A percentile compares a stretch with the other conserved stretches of the same genome.
Evolutionary conservation across 805 yeast species (phyloP).

Genomic region (Candida vaughaniae): DNA sequence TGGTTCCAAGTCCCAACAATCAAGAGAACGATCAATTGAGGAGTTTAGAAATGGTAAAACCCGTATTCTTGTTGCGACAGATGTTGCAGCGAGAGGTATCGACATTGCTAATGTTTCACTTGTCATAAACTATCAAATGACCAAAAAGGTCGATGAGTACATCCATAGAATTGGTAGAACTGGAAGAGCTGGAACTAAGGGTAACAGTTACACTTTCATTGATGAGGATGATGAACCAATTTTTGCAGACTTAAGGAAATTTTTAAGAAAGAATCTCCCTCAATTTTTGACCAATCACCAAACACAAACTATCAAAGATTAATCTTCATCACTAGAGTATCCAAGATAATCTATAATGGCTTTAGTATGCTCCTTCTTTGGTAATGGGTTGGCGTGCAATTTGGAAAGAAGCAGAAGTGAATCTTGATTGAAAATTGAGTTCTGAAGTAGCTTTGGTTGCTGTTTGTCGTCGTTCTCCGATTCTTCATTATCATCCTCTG

Average conservation of each 20-base stretch:
- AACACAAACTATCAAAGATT: slow-evolving; percentile 10
- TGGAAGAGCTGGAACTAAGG: slow-evolving; percentile 87
- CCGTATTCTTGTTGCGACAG: slow-evolving; percentile 82
- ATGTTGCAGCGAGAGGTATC: slow-evolving; percentile 94
- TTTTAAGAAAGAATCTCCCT: slow-evolving; percentile 40
- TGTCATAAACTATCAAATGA: slow-evolving; percentile 86
- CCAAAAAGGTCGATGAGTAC: slow-evolving; percentile 74
- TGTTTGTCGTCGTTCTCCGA: slow-evolving; percentile 13
- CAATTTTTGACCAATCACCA: slow-evolving; percentile 20
- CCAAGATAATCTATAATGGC: slow-evolving; percentile 17
- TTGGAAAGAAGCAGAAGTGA: slow-evolving; percentile 15
- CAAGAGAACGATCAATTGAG: slow-evolving; percentile 74
- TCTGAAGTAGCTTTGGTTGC: slow-evolving; percentile 12
- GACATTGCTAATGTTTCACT: slow-evolving; percentile 86
- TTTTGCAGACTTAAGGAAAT: slow-evolving; percentile 49
- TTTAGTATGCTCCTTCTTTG: slow-evolving; percentile 10
- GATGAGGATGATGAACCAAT: slow-evolving; percentile 54
- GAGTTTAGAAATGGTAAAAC: slow-evolving; percentile 55
- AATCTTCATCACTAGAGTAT: slow-evolving; percentile 32
- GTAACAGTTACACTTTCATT: slow-evolving; percentile 73
- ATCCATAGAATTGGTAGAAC: slow-evolving; percentile 95
- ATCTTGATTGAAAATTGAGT: slow-evolving; percentile 13
- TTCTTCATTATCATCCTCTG: slow-evolving; percentile 13
- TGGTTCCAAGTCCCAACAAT: slow-evolving; percentile 83
- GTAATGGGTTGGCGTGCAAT: too few species aligned